Percentiles rank a stretch among this genome's conserved stretches.
These are phyloP conservation scores for Calonectria montana DNA, from an alignment of 2,329 filamentous ascomycete species.

Conservation along the genomic window DNA sequence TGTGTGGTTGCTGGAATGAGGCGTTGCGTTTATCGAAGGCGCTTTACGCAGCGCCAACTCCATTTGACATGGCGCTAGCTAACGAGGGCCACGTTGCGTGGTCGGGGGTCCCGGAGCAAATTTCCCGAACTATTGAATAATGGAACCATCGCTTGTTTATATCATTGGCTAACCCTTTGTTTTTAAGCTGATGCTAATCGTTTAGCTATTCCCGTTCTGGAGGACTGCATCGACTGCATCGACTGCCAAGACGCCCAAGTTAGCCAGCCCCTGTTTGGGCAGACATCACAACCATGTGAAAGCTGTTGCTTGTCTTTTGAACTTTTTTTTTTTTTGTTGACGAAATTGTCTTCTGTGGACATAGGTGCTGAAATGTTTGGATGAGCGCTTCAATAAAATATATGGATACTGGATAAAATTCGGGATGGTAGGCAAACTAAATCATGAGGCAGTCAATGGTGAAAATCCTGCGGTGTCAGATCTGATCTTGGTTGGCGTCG, in stretches of 20 bases:
- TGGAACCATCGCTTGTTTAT: not conserved
- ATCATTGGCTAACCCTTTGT: not conserved
- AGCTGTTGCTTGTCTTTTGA: not conserved
- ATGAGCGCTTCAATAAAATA: not conserved
- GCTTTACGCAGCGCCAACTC: not conserved
- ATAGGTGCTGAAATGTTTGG: not conserved
- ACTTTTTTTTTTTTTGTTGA: not conserved
- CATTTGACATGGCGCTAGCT: not conserved
- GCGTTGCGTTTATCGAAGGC: not conserved
- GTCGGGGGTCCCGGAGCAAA: slow-evolving; percentile 1
- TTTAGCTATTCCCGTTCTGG: not conserved
- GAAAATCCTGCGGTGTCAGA: not conserved
- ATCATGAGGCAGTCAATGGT: not conserved
- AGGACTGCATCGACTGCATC: not conserved
- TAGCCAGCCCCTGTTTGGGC: not conserved
- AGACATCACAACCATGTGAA: not conserved
- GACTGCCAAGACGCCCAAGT: not conserved
- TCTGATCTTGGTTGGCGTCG: not conserved
- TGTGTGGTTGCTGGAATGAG: not conserved
- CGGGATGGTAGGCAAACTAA: not conserved
- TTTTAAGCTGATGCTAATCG: slow-evolving; percentile 2
- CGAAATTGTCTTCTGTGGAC: not conserved
- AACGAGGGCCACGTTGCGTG: not conserved
- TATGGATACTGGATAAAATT: not conserved
- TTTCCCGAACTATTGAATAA: slow-evolving; percentile 5